Base-by-base conservation (phyloP, 352 stramenopile genomes). In the Halophytophthora batemanensis region DNA sequence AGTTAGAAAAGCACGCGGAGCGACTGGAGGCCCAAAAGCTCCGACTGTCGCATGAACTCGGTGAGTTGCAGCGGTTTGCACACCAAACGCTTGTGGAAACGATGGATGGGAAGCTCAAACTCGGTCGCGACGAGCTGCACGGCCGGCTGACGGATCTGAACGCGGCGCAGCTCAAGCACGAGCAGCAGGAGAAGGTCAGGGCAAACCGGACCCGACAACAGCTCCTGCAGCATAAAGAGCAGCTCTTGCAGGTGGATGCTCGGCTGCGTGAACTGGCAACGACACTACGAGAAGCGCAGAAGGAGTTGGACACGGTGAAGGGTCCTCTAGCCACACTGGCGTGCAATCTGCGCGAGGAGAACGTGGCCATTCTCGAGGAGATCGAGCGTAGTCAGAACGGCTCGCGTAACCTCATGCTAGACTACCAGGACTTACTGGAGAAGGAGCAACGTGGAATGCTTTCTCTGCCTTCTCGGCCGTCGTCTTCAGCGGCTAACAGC, bases 311-410 rank as follows among this genome's bases (percentile, higher is more conserved):
- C 4, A 53, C 49, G 1, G 68, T 88, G 5, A 86, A 77, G 64
- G 77, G 64, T 1, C 81, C 75, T 15, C 63, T 89, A 28, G 47
- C 71, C 38, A 89, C 75, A 4, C 50, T 77, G 38, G 68, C 74
- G 11, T 69, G 61, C 17, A 89, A 91, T 44, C 36, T 91, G 36
- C 60, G 75, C 23, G 71, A 88, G 50, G 81, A 91, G 39, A 91
- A 89, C 46, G 62, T 77, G 3, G 61, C 75, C 8, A 86, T 91
- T 33, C 34, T 86, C 19, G 53, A 74, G 19, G 77, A 91, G 45
- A 86, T 91, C 22, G 59, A 77, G 38, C 71, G 80, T 8, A 87
- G 71, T 53, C 77, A 85, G 72, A 66, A 87, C 40, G 73, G 83
- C 12, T 82, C 80, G 5, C 64, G 80, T 1, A 61, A 85, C 23